phyloP scores from a whole-genome alignment of 805 yeast genomes.

The Pichia pseudocactophila region DNA sequence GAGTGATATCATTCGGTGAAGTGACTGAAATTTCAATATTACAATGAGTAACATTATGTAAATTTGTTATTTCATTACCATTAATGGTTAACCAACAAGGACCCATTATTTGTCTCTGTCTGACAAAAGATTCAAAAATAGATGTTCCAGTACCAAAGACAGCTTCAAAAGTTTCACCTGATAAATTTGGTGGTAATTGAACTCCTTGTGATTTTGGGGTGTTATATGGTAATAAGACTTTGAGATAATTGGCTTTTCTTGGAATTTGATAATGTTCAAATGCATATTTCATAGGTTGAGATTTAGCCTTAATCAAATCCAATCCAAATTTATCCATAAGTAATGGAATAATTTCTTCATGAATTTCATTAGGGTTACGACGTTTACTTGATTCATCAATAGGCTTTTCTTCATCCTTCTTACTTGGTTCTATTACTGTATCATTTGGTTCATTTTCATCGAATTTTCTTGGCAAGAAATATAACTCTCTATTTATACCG shows the following conservation, averaged over 20 bases:
- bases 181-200: slow-evolving; percentile 50
- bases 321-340: slow-evolving; percentile 56
- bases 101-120: slow-evolving; percentile 84
- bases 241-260: slow-evolving; percentile 67
- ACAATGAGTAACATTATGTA: slow-evolving; percentile 70
- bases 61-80: slow-evolving; percentile 48
- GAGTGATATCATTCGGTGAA: slow-evolving; percentile 39
- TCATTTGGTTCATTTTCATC: slow-evolving; percentile 26
- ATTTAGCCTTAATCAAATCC: slow-evolving; percentile 55
- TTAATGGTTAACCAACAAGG: slow-evolving; percentile 90
- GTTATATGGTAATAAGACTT: slow-evolving; percentile 65
- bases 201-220: slow-evolving; percentile 46
- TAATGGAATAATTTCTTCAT: slow-evolving; percentile 65
- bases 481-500: slow-evolving; percentile 63
- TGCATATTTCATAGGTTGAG: slow-evolving; percentile 72
- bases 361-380: slow-evolving; percentile 55
- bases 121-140: slow-evolving; percentile 77
- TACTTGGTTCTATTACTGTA: slow-evolving; percentile 1
- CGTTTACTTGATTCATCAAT: slow-evolving; percentile 20
- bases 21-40: slow-evolving; percentile 59
- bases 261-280: slow-evolving; percentile 82
- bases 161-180: slow-evolving; percentile 67
- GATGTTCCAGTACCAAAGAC: slow-evolving; percentile 72
- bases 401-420: slow-evolving; percentile 33
- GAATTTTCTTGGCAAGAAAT: slow-evolving; percentile 59